These are phyloP conservation scores for Cryptococcus deneoformans DNA, from an alignment of 1,284 basidiomycete genomes.

Conservation along the genomic window DNA sequence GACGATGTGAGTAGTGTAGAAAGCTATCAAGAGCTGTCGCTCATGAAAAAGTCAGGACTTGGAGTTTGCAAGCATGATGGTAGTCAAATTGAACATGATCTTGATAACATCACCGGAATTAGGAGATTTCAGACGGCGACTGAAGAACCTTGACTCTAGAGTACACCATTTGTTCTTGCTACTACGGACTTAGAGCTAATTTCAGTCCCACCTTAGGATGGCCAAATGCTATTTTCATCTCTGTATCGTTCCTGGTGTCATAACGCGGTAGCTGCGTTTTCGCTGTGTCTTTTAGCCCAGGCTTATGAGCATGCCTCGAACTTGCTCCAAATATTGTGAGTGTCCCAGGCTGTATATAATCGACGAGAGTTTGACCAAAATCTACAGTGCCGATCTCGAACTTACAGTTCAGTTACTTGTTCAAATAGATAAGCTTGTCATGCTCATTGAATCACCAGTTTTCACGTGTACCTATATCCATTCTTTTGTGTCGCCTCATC, in stretches of 20 bases:
- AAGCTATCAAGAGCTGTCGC: conserved; percentile 6
- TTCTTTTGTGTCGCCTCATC: background rate
- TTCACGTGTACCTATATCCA: conserved; percentile 74
- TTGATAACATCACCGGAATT: conserved; percentile 95
- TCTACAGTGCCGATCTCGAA: conserved; percentile 82
- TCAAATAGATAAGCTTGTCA: conserved; percentile 97
- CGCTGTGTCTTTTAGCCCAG: conserved; percentile 91
- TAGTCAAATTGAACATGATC: conserved; percentile 96
- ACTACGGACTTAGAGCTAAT: background rate
- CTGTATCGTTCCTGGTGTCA: conserved; percentile 98
- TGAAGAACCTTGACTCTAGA: conserved; percentile 92
- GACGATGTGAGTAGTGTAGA: conserved; percentile 68
- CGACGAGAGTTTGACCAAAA: background rate
- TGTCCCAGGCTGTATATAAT: conserved; percentile 11
- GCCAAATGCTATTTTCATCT: conserved; percentile 83
- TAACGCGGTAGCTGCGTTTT: conserved; percentile 95
- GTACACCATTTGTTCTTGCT: conserved; percentile 47
- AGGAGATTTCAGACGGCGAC: conserved; percentile 83
- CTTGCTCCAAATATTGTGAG: conserved; percentile 92
- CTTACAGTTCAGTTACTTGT: conserved; percentile 93
- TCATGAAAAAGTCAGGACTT: conserved; percentile 62
- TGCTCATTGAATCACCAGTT: conserved; percentile 96
- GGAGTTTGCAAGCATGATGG: conserved; percentile 95
- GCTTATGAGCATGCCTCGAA: conserved; percentile 99
- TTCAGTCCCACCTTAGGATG: conserved; percentile 62